Percentiles rank a stretch among this genome's conserved stretches.
Conservation (phyloP, 768 basidiomycete genomes). For the Crucibulum laeve region DNA sequence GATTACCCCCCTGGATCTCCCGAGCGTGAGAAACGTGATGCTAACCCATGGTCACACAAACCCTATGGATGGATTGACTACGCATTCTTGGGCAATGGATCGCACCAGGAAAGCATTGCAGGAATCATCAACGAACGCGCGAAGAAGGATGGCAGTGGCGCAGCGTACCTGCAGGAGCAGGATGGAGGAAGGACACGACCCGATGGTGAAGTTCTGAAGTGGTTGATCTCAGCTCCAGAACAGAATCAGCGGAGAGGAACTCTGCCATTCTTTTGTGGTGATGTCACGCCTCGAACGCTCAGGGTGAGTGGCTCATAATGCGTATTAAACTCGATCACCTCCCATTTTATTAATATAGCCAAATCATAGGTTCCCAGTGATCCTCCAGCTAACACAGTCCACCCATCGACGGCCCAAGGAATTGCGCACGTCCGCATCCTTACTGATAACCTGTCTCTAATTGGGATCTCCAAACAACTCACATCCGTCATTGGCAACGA, state of each 20-base stretch:
- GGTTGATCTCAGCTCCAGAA: conserved; percentile 47
- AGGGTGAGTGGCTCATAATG: conserved; percentile 37
- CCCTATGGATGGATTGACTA: conserved; percentile 66
- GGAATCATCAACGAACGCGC: conserved; percentile 52
- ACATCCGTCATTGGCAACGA: conserved; percentile 42
- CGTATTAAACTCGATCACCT: background rate
- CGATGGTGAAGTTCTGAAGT: conserved; percentile 53
- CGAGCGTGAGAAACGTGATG: conserved; percentile 35
- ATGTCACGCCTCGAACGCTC: conserved; percentile 55
- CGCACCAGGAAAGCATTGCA: conserved; percentile 35
- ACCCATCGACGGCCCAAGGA: conserved; percentile 46
- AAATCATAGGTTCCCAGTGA: conserved; percentile 42
- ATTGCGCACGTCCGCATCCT: conserved; percentile 48
- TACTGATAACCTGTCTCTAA: conserved; percentile 22
- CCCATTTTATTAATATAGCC: background rate
- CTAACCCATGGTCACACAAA: conserved; percentile 50
- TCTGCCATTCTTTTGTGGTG: conserved; percentile 73
- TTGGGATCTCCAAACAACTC: conserved; percentile 30
- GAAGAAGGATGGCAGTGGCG: conserved; percentile 27
- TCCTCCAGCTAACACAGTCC: conserved; percentile 40
- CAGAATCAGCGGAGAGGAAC: conserved; percentile 19
- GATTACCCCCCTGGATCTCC: conserved; percentile 50
- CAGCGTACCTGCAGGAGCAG: conserved; percentile 39
- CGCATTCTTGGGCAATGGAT: conserved; percentile 53
- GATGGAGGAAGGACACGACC: conserved; percentile 51